Base-by-base conservation (phyloP, 768 basidiomycete genomes). In the Lactarius psammicola region DNA sequence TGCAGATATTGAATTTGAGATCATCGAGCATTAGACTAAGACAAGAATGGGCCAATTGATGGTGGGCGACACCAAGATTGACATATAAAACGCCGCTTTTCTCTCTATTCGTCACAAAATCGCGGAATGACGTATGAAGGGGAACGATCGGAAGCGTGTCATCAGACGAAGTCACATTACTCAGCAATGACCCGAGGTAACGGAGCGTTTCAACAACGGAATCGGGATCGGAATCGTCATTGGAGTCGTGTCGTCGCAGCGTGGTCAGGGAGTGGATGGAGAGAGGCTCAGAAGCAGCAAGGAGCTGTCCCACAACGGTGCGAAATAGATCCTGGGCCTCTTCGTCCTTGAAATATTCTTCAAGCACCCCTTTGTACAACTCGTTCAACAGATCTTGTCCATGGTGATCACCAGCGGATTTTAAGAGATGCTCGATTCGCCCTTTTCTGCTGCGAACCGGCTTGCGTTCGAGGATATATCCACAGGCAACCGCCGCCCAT, bases 1-100 rank as follows among this genome's bases (percentile, higher is more conserved):
- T 18, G n/a, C 59, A 60, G 1, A 60, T 60, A 18, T 60, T 60
- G 11, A 60, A 60, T n/a, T 42, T 38, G 10, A 60, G 44, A 11
- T 30, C 26, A 3, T 7, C 0, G 8, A 46, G 17, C 59, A 49
- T 17, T n/a, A 31, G 3, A 15, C 6, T 7, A 28, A 60, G 40
- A 42, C 40, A 44, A 1, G 44, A 44, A n/a, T 34, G 5, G n/a
- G 33, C 56, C 30, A 58, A 26, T n/a, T 40, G 56, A 15, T 2
- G 38, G 33, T 60, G 59, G 0, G 59, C 59, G 6, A 44, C 26
- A 7, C 8, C 10, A 30, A 60, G 59, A 44, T 60, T 28, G 1
- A 60, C 42, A 33, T 30, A 46, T 10, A 60, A 60, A 13, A 9
- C 17, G 56, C 18, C 11, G 23, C 56, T 58, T 13, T 26, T 33